Conservation (phyloP, 2,329 filamentous ascomycete species). For the Botrytis elliptica region DNA sequence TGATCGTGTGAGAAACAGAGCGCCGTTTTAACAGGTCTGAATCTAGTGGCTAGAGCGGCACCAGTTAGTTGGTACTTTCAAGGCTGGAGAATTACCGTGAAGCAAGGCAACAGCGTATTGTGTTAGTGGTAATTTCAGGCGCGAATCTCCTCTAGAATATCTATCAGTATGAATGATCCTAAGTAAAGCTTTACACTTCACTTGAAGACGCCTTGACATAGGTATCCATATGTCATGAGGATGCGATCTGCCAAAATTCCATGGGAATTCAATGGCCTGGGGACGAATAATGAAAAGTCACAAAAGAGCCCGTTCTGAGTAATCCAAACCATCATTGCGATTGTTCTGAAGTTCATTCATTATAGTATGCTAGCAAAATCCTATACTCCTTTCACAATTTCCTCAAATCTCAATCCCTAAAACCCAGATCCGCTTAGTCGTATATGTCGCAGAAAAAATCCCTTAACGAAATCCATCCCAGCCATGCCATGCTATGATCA, state of each 20-base stretch:
- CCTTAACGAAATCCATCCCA: background rate
- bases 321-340: background rate
- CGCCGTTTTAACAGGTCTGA: background rate
- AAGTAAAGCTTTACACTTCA: background rate
- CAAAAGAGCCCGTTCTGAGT: too few species aligned
- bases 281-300: background rate
- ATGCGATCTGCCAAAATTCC: background rate
- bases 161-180: background rate
- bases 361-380: background rate
- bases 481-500: background rate
- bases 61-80: background rate
- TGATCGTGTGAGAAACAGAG: background rate
- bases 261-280: background rate
- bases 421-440: background rate
- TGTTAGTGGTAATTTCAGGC: background rate
- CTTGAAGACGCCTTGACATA: background rate
- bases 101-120: background rate
- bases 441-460: slow-evolving; percentile 5
- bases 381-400: background rate
- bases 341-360: background rate
- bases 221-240: background rate
- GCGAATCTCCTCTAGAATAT: background rate
- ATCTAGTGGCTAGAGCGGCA: background rate
- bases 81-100: background rate
- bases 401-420: background rate